Percentiles rank a stretch among this genome's conserved stretches.
phyloP scores from a whole-genome alignment of 192 early-diverging fungal genomes.

The Coemansia sp. region DNA sequence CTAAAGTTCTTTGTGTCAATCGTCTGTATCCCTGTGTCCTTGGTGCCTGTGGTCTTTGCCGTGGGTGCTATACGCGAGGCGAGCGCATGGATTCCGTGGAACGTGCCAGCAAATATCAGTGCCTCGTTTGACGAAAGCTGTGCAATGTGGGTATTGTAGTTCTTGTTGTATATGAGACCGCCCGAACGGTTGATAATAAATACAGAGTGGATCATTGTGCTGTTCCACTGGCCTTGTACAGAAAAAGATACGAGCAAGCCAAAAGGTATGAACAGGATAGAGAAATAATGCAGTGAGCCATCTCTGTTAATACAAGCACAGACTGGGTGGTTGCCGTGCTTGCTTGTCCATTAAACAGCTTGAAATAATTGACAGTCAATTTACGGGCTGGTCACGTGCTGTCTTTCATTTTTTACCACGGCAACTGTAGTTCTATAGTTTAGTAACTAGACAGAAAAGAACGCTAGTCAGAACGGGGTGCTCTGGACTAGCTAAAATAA shows the following conservation, averaged over 20 bases:
- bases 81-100: slow-evolving; percentile 97
- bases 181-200: slow-evolving; percentile 91
- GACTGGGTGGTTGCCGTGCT: too few species aligned
- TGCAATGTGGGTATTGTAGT: slow-evolving; percentile 79
- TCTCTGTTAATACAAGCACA: too few species aligned
- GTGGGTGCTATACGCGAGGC: slow-evolving; percentile 91
- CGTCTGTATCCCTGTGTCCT: slow-evolving; percentile 85
- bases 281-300: too few species aligned
- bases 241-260: too few species aligned
- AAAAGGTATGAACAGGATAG: too few species aligned
- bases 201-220: slow-evolving; percentile 74
- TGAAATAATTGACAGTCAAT: neutral
- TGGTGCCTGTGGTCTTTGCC: slow-evolving; percentile 23
- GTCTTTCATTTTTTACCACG: neutral
- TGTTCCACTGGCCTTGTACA: neutral
- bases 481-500: neutral
- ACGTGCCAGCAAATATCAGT: slow-evolving; percentile 95
- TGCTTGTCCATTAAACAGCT: neutral
- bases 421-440: neutral
- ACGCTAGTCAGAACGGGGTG: neutral
- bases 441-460: neutral
- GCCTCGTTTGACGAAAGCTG: slow-evolving; percentile 95
- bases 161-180: slow-evolving; percentile 90
- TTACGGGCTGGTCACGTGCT: slow-evolving; percentile 1
- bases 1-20: slow-evolving; percentile 91